Percentiles rank a stretch among this genome's conserved stretches.
Evolutionary conservation across 2,329 filamentous ascomycete species (phyloP).

Genomic region (Aspergillus luchuensis): DNA sequence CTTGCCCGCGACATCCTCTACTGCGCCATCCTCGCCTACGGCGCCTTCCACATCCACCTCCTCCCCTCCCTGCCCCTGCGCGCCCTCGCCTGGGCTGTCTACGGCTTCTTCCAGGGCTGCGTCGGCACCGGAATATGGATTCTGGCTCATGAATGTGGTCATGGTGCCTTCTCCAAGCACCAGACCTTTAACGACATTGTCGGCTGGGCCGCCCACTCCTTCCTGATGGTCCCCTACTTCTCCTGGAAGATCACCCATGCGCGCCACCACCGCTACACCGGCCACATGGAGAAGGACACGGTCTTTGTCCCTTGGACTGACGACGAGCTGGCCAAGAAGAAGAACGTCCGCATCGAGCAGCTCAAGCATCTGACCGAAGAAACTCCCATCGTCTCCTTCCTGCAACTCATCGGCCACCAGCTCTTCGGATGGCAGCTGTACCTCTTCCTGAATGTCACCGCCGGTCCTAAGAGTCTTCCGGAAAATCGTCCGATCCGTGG

Average conservation of each 20-base stretch:
- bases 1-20: slow-evolving; percentile 59
- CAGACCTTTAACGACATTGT: slow-evolving; percentile 60
- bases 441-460: slow-evolving; percentile 60
- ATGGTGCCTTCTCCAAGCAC: slow-evolving; percentile 66
- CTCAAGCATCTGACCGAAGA: slow-evolving; percentile 59
- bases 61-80: slow-evolving; percentile 51
- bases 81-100: slow-evolving; percentile 56
- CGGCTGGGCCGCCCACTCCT: slow-evolving; percentile 67
- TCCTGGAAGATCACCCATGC: slow-evolving; percentile 72
- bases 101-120: slow-evolving; percentile 66
- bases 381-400: slow-evolving; percentile 58
- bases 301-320: slow-evolving; percentile 61
- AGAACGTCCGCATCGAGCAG: slow-evolving; percentile 53
- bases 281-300: slow-evolving; percentile 69
- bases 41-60: slow-evolving; percentile 57
- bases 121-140: slow-evolving; percentile 71
- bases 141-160: slow-evolving; percentile 70
- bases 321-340: slow-evolving; percentile 35
- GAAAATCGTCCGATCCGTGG: slow-evolving; percentile 23
- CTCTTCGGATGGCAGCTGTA: slow-evolving; percentile 67
- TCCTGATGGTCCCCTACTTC: slow-evolving; percentile 70
- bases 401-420: slow-evolving; percentile 63
- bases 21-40: slow-evolving; percentile 52
- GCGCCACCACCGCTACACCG: slow-evolving; percentile 69
- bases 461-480: slow-evolving; percentile 52